Conservation (phyloP, 192 early-diverging fungal species). For the Rhizoclosmatium globosum region DNA sequence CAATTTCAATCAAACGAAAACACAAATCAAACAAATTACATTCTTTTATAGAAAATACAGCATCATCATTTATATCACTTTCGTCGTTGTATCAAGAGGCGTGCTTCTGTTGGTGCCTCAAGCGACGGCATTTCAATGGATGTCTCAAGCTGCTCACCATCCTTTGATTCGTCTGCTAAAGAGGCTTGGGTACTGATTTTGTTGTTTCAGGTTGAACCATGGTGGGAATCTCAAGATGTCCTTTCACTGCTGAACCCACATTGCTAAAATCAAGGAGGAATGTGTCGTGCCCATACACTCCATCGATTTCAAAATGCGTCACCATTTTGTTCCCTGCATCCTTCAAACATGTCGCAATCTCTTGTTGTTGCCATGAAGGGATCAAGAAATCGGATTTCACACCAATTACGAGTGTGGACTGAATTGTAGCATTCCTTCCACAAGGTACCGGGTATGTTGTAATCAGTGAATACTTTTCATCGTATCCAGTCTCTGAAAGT, state of each 20-base stretch:
- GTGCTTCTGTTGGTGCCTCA: no score
- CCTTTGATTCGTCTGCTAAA: not conserved
- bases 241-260: constrained; percentile 95
- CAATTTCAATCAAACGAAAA: no score
- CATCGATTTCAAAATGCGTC: constrained; percentile 97
- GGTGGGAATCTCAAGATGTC: constrained; percentile 58
- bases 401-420: constrained; percentile 88
- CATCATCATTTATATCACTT: no score
- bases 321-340: constrained; percentile 87
- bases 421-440: constrained; percentile 74
- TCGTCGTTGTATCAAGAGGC: no score
- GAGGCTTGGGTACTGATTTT: not conserved
- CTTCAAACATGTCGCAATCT: constrained; percentile 90
- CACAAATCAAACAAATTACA: no score
- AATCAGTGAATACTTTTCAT: constrained; percentile 10
- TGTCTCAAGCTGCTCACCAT: no score
- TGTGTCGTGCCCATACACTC: constrained; percentile 97
- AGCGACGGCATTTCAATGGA: no score
- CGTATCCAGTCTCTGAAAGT: not conserved
- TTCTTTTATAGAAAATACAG: no score
- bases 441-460: constrained; percentile 49
- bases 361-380: constrained; percentile 93
- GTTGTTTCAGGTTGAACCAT: not conserved
- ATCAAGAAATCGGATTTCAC: constrained; percentile 96
- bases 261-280: constrained; percentile 91